Evolutionary conservation across 2,329 filamentous ascomycete genomes (phyloP).

Genomic region (Leptographium wingfieldii): DNA sequence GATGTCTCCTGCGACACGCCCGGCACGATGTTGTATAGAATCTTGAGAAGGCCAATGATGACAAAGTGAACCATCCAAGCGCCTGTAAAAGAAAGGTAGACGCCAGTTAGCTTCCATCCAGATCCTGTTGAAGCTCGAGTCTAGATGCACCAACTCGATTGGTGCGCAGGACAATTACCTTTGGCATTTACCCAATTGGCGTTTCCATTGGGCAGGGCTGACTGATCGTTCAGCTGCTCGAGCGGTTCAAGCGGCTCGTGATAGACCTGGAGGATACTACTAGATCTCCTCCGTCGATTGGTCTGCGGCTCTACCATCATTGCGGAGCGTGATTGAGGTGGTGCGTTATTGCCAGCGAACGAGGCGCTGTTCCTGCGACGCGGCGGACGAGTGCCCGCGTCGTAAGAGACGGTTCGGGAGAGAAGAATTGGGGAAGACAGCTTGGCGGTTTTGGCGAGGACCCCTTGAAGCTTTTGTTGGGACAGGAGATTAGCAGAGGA

Average conservation of each 20-base stretch:
- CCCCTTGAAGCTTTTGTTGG: neutral
- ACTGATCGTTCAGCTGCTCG: slow-evolving; percentile 95
- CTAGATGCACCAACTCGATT: neutral
- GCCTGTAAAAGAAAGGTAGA: slow-evolving; percentile 39
- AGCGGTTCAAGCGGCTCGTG: slow-evolving; percentile 93
- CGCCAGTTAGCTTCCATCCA: slow-evolving; percentile 9
- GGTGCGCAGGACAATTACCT: slow-evolving; percentile 41
- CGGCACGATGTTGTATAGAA: slow-evolving; percentile 92
- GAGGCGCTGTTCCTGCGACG: slow-evolving; percentile 39
- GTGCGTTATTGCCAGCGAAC: slow-evolving; percentile 5
- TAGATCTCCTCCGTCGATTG: slow-evolving; percentile 81
- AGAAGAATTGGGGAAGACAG: slow-evolving; percentile 84
- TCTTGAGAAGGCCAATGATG: slow-evolving; percentile 81
- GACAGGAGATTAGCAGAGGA: neutral
- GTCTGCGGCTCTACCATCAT: slow-evolving; percentile 52
- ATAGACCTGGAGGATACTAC: slow-evolving; percentile 85
- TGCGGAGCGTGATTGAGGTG: slow-evolving; percentile 33
- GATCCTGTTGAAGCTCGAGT: neutral
- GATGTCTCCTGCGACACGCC: slow-evolving; percentile 95
- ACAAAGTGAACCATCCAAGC: slow-evolving; percentile 98
- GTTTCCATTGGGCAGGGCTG: slow-evolving; percentile 87
- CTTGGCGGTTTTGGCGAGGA: slow-evolving; percentile 66
- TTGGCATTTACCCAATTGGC: slow-evolving; percentile 99
- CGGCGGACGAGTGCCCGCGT: slow-evolving; percentile 62
- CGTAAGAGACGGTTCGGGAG: slow-evolving; percentile 83